Percentiles rank a stretch among this genome's conserved stretches.
Conservation (phyloP, 1,284 basidiomycete genomes). For the Marasmius tenuissimus region DNA sequence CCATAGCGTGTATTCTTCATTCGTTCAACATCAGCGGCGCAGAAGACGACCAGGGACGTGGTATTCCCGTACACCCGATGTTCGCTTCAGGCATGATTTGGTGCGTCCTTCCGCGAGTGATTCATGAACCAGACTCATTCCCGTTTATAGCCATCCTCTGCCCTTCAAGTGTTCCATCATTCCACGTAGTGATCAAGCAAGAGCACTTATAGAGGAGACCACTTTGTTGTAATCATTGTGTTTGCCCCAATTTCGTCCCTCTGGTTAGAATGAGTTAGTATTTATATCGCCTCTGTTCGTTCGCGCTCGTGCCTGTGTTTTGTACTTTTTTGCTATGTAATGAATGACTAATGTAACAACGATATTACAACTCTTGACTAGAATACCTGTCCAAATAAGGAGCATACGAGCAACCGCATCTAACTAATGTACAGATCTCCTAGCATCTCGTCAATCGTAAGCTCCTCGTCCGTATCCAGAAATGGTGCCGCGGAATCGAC, state of each 20-base stretch:
- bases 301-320: neutral
- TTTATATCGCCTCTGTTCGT: neutral
- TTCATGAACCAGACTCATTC: neutral
- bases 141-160: conserved; percentile 29
- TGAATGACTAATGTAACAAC: neutral
- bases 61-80: conserved; percentile 29
- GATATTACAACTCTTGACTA: no score
- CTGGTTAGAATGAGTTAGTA: neutral
- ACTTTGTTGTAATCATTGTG: neutral
- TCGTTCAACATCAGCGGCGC: conserved; percentile 39
- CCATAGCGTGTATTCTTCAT: conserved; percentile 49
- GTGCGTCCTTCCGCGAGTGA: conserved; percentile 25
- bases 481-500: neutral
- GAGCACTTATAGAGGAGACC: neutral
- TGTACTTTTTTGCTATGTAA: neutral
- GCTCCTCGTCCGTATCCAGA: neutral
- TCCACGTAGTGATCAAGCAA: conserved; percentile 19
- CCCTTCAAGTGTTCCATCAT: conserved; percentile 33
- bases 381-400: no score
- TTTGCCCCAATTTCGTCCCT: neutral
- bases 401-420: no score
- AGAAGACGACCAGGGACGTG: conserved; percentile 33
- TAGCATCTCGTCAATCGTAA: neutral
- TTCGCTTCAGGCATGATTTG: conserved; percentile 49
- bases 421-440: neutral